A percentile compares a stretch with the other conserved stretches of the same genome.
phyloP scores from a whole-genome alignment of 2,329 filamentous ascomycete species.

The Coleophoma crateriformis region DNA sequence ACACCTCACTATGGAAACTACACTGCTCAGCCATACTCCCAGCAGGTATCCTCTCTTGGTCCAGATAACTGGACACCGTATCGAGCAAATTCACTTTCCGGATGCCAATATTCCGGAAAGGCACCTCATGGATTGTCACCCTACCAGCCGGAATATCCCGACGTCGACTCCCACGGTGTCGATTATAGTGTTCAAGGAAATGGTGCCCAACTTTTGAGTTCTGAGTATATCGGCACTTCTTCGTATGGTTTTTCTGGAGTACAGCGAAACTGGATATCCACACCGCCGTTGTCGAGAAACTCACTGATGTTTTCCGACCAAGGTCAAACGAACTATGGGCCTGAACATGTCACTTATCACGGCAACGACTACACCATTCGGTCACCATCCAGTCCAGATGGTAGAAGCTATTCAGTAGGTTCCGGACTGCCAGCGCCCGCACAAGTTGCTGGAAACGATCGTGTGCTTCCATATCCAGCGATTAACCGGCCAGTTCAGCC shows the following conservation, averaged over 20 bases:
- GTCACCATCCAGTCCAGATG: conserved; percentile 12
- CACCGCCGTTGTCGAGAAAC: conserved; percentile 7
- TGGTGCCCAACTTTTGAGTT: conserved; percentile 4
- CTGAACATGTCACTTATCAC: conserved; percentile 12
- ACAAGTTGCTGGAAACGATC: conserved; percentile 13
- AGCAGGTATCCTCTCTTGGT: not conserved
- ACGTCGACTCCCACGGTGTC: not conserved
- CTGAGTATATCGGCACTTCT: conserved; percentile 1
- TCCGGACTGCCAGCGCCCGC: conserved; percentile 11
- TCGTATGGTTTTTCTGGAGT: conserved; percentile 4
- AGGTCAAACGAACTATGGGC: conserved; percentile 10
- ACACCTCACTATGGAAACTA: conserved; percentile 4
- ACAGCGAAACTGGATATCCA: conserved; percentile 11
- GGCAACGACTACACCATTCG: conserved; percentile 10
- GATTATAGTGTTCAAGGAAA: not conserved
- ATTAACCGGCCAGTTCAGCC: conserved; percentile 9
- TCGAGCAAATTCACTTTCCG: not conserved
- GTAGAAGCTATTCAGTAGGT: conserved; percentile 10
- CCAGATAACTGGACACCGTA: not conserved
- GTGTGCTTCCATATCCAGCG: conserved; percentile 18
- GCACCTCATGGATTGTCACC: not conserved
- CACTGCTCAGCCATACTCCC: not conserved
- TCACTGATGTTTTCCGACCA: conserved; percentile 12
- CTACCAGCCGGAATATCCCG: not conserved
- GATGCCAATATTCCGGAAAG: not conserved